Percentiles rank a stretch among this genome's conserved stretches.
Evolutionary conservation across 2,329 filamentous ascomycete genomes (phyloP).

Genomic region (Sclerotinia nivalis): DNA sequence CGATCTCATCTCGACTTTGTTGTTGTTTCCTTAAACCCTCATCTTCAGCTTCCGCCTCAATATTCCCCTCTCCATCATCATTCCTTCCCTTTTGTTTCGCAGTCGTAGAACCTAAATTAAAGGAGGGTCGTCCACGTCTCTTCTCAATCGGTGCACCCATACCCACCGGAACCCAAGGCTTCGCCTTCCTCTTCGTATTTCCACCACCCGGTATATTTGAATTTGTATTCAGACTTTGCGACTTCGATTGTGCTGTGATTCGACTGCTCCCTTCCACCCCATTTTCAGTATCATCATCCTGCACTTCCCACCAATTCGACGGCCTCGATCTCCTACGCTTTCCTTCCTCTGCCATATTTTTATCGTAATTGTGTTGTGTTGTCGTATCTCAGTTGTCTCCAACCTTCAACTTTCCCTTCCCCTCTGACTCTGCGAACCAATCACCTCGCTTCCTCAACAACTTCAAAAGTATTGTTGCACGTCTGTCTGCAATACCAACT

Average conservation of each 20-base stretch:
- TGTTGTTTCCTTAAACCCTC: not conserved
- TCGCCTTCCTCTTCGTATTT: conserved; percentile 6
- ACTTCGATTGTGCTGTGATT: not conserved
- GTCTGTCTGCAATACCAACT: not conserved
- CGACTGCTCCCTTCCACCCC: not conserved
- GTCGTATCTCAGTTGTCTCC: not conserved
- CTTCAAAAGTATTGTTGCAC: conserved; percentile 8
- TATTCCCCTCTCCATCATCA: not conserved
- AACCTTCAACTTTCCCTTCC: not conserved
- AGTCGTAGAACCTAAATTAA: not conserved
- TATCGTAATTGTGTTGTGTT: conserved; percentile 12
- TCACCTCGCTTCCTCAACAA: not conserved
- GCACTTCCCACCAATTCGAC: conserved; percentile 37
- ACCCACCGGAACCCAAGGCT: conserved; percentile 3
- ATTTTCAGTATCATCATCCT: not conserved
- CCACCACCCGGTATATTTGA: conserved; percentile 1
- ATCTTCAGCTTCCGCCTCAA: not conserved
- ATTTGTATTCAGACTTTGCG: conserved; percentile 22
- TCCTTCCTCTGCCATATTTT: conserved; percentile 17
- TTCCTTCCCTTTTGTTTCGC: not conserved
- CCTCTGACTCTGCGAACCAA: not conserved
- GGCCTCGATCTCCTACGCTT: conserved; percentile 37
- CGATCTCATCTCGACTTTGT: not conserved
- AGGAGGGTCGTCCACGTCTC: not conserved
- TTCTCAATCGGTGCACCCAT: not conserved